A percentile compares a stretch with the other conserved stretches of the same genome.
Evolutionary conservation across 2,329 filamentous ascomycete species (phyloP).

Genomic region (Anthostomella pinea): DNA sequence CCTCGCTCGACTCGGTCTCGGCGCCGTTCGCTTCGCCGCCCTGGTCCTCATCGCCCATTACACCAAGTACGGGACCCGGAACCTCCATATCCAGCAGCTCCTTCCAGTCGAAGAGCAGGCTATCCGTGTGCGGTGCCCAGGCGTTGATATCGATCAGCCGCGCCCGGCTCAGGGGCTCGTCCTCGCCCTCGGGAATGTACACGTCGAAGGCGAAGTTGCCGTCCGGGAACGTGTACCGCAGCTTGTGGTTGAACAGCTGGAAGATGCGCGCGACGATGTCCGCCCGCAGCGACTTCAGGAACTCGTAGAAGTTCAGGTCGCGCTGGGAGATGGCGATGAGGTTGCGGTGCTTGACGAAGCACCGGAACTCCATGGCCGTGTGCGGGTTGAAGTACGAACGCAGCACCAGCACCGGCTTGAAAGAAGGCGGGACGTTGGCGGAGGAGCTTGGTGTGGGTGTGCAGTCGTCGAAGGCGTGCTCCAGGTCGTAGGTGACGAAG

Average conservation of each 20-base stretch:
- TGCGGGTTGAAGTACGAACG: conserved; percentile 87
- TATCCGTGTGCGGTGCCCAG: conserved; percentile 87
- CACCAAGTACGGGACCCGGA: conserved; percentile 54
- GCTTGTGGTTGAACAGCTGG: conserved; percentile 71
- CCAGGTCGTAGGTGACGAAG: conserved; percentile 90
- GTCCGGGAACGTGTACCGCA: conserved; percentile 79
- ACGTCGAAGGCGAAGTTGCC: conserved; percentile 86
- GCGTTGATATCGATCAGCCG: conserved; percentile 94
- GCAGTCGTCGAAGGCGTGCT: conserved; percentile 86
- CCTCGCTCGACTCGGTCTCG: conserved; percentile 29
- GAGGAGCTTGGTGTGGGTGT: conserved; percentile 37
- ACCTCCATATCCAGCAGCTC: conserved; percentile 76
- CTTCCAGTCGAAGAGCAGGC: conserved; percentile 83
- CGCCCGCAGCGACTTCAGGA: conserved; percentile 63
- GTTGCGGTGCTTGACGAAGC: conserved; percentile 81
- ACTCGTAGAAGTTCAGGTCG: conserved; percentile 87
- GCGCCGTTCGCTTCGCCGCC: conserved; percentile 38
- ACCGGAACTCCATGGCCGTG: conserved; percentile 89
- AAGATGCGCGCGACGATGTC: conserved; percentile 67
- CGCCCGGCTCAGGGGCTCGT: conserved; percentile 65
- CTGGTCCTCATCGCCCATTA: conserved; percentile 35
- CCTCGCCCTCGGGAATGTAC: conserved; percentile 71
- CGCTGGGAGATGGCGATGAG: conserved; percentile 84
- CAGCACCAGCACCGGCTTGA: conserved; percentile 78
- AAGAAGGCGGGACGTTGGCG: conserved; percentile 39